A percentile compares a stretch with the other conserved stretches of the same genome.
Conservation (phyloP, 1,284 basidiomycete genomes). For the Rhodotorula sp. region DNA sequence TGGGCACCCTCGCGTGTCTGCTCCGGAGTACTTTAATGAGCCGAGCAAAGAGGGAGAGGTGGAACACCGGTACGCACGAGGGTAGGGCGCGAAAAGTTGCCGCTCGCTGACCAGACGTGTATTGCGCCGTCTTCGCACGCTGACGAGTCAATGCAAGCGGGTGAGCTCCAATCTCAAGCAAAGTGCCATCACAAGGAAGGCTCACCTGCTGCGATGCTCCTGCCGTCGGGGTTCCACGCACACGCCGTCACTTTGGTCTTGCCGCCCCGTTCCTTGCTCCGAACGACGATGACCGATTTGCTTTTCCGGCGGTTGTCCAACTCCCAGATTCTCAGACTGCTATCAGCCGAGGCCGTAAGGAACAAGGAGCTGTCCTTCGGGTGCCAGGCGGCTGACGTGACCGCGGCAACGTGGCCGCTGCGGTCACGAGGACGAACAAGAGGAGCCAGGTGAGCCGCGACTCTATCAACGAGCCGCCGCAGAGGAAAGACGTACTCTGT, state of each 20-base stretch:
- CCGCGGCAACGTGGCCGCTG: constrained; percentile 91
- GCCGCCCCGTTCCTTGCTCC: constrained; percentile 92
- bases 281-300: constrained; percentile 90
- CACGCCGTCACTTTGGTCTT: constrained; percentile 88
- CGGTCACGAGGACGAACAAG: constrained; percentile 1
- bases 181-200: too few species aligned
- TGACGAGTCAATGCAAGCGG: constrained; percentile 56
- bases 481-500: constrained; percentile 62
- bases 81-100: constrained; percentile 81
- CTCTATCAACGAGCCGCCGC: neutral
- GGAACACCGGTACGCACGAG: constrained; percentile 49
- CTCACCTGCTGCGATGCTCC: constrained; percentile 61
- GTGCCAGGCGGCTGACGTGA: constrained; percentile 88
- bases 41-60: too few species aligned
- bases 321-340: constrained; percentile 93
- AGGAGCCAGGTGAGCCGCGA: neutral
- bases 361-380: constrained; percentile 78
- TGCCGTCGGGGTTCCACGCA: constrained; percentile 71
- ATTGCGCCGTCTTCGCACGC: constrained; percentile 81
- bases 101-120: constrained; percentile 88
- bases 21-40: neutral
- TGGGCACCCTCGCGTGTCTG: constrained; percentile 74
- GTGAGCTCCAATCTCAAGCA: too few species aligned
- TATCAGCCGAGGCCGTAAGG: constrained; percentile 91
- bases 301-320: constrained; percentile 82